phyloP scores from a whole-genome alignment of 805 yeast genomes.

The Saccharomycopsis malanga region DNA sequence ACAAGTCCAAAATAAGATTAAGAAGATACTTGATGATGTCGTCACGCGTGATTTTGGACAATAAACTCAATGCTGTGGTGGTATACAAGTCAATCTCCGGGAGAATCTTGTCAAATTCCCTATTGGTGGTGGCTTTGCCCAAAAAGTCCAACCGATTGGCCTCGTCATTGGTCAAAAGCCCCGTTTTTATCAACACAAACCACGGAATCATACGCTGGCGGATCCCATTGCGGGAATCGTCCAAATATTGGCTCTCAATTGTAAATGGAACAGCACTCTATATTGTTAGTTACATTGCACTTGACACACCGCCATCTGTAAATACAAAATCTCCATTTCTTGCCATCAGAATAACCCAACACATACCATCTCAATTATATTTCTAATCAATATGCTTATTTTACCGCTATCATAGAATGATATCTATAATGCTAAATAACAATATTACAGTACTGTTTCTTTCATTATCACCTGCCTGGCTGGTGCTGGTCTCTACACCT shows the following conservation, averaged over 20 bases:
- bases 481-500: no score
- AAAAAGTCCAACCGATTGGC: slow-evolving; percentile 42
- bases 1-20: slow-evolving; percentile 54
- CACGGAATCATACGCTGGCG: slow-evolving; percentile 82
- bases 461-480: no score
- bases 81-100: slow-evolving; percentile 46
- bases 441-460: no score
- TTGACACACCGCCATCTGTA: no score
- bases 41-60: slow-evolving; percentile 47
- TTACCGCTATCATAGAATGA: no score
- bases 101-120: slow-evolving; percentile 36
- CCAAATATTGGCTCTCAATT: slow-evolving; percentile 59
- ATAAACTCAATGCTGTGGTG: slow-evolving; percentile 44
- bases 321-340: no score
- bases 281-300: no score
- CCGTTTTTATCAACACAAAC: slow-evolving; percentile 82
- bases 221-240: slow-evolving; percentile 58
- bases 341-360: no score
- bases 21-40: slow-evolving; percentile 62
- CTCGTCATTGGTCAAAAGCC: slow-evolving; percentile 57
- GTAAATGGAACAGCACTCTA: slow-evolving; percentile 14
- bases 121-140: slow-evolving; percentile 33
- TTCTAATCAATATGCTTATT: no score
- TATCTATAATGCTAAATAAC: no score
- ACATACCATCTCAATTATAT: no score